Conservation (phyloP, 2,329 filamentous ascomycete species). For the Beauveria bassiana region DNA sequence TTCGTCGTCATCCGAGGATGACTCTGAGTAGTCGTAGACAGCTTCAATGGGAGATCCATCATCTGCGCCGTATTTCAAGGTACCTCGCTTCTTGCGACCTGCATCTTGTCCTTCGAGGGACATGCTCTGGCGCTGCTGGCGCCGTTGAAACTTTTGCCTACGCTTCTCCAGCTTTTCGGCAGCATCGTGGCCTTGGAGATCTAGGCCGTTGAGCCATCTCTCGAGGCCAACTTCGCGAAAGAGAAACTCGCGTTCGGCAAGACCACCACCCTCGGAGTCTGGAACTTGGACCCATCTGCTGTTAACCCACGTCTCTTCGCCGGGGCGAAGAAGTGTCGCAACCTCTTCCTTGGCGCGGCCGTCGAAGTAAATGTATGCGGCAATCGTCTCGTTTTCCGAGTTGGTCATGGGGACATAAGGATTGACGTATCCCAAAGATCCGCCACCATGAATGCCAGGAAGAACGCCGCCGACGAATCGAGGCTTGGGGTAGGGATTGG, state of each 20-base stretch:
- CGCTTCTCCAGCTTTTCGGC: constrained; percentile 86
- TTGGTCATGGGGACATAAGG: constrained; percentile 90
- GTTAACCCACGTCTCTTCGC: constrained; percentile 98
- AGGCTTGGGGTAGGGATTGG: constrained; percentile 72
- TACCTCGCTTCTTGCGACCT: constrained; percentile 33
- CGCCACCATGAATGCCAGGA: constrained; percentile 42
- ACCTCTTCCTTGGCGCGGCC: constrained; percentile 94
- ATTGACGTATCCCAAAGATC: constrained; percentile 51
- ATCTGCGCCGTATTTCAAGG: constrained; percentile 75
- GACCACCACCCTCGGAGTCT: constrained; percentile 80
- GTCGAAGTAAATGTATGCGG: constrained; percentile 98
- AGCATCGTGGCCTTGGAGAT: constrained; percentile 87
- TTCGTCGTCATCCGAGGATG: constrained; percentile 71
- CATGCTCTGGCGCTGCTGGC: constrained; percentile 55
- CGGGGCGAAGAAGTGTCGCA: constrained; percentile 80
- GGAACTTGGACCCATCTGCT: constrained; percentile 95
- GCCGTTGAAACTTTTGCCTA: constrained; percentile 67
- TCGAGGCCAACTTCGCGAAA: constrained; percentile 96
- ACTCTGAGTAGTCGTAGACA: constrained; percentile 61
- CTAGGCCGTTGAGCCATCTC: constrained; percentile 91
- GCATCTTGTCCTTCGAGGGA: constrained; percentile 25
- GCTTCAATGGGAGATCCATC: constrained; percentile 66
- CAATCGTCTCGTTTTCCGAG: constrained; percentile 92
- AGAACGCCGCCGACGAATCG: constrained; percentile 67
- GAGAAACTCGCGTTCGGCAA: constrained; percentile 92